Conservation (phyloP, 306 rosid species). For the Myrica gale region DNA sequence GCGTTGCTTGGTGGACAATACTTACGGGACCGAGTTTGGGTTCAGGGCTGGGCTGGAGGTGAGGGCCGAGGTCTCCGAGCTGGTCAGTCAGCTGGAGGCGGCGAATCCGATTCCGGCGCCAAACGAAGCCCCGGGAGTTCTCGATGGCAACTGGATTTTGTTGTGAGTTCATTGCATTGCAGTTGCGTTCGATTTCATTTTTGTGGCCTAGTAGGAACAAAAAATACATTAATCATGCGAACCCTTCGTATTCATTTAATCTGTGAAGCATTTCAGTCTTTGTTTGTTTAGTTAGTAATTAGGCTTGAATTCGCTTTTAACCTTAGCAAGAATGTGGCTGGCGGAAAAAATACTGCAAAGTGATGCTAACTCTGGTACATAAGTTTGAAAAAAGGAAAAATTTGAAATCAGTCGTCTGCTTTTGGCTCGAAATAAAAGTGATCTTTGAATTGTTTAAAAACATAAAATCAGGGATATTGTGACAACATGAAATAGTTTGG, state of each 20-base stretch:
- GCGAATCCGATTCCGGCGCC: conserved; percentile 71
- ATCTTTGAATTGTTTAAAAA: too few relatives aligned
- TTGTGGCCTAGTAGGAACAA: neutral
- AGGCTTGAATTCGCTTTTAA: neutral
- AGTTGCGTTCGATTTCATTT: neutral
- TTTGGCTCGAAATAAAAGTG: too few relatives aligned
- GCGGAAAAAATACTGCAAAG: neutral
- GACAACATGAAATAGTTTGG: too few relatives aligned
- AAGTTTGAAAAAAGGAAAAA: neutral
- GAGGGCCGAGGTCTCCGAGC: conserved; percentile 84
- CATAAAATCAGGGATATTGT: too few relatives aligned
- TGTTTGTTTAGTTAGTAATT: too few relatives aligned
- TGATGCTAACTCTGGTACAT: neutral
- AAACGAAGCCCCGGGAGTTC: conserved; percentile 57
- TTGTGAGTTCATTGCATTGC: conserved; percentile 53
- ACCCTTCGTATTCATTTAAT: too few relatives aligned
- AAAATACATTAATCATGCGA: too few relatives aligned
- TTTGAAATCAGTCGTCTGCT: too few relatives aligned
- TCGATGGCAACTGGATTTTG: conserved; percentile 86
- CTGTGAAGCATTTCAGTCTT: too few relatives aligned
- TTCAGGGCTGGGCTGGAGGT: conserved; percentile 73
- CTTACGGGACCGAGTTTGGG: conserved; percentile 83
- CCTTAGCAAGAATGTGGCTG: neutral
- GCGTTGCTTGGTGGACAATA: conserved; percentile 72
- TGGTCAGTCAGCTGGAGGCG: conserved; percentile 86